Evolutionary conservation across 176 grass and related monocot species (phyloP), one percentile per base, ranked within the genome.

Genomic region (Phoenix roebelenii): DNA sequence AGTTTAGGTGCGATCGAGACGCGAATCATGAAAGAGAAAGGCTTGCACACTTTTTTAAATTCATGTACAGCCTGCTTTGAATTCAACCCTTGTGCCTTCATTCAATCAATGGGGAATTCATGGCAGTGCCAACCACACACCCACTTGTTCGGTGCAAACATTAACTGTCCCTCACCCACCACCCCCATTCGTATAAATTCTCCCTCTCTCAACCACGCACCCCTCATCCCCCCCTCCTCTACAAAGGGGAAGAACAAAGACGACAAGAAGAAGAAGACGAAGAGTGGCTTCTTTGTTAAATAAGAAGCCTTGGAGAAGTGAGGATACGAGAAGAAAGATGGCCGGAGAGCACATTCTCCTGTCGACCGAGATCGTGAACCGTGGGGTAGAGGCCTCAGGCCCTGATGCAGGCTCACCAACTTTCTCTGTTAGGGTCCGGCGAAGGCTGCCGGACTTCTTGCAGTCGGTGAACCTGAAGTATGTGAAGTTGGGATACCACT

Each of bases 391-490:
- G 73, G 67, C 78, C n/a, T 85, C 93, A 32, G 93, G 93, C 0
- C 93, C 93, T 1, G 93, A 97, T 65, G 93, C 93, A 2, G 93
- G 93, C 0, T 97, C 93, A 55, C 93, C 76, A 22, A 88, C 93
- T 1, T 97, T 97, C 84, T 97, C 93, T 22, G 79, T 97, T 70
- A 61, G 87, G 16, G 93, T 97, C 58, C 87, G 84, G 0, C 84
- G 93, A 22, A 77, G 87, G n/a, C 81, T 97, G 61, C 93, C 93
- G 19, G 93, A 97, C 74, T 97, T 97, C 50, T 32, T 97, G 54
- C 93, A 97, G 79, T 97, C 93, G 9, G 93, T 97, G 63, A 97
- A 97, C 84, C 81, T 97, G 52, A 92, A 97, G 81, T 92, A 97
- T 74, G 93, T 97, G 52, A 60, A 73, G 22, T 78, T 97, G 15